Base-by-base conservation (phyloP, 148 eudicot species). In the Camellia japonica region DNA sequence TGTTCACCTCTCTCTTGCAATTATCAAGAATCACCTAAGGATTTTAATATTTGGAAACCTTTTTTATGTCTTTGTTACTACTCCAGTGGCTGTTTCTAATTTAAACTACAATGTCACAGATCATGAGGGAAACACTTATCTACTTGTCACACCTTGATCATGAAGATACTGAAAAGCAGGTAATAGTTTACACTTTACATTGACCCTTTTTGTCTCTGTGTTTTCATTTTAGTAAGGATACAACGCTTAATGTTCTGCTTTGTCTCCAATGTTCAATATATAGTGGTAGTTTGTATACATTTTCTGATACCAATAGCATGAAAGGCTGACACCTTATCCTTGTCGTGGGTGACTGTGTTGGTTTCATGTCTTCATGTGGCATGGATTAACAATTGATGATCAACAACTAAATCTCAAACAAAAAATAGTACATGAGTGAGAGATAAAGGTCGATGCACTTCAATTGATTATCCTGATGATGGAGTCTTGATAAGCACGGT, bases 131-230 rank as follows among this genome's bases (percentile, higher is more conserved):
- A 85, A 94, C 98, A 20, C 90, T 97, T 58, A 91, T 97, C 75
- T 97, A 97, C 83, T 85, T 97, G 85, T 89, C 98, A 66, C 97
- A 97, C 80, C 98, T 97, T 86, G 99, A 94, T 72, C 98, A 94
- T 75, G 98, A 97, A 18, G 99, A 97, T 85, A 97, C 99, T 49
- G 99, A 97, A 85, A 92, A 92, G 82, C 99, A 97, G 99, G 99
- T 97, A 82, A 79, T 43, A 51, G n/a, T 65, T 63, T 54, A 55
- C 5, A 18, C 8, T 55, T 54, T n/a, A 4, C 12, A 47, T 18
- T 70, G 8, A 10, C 49, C 43, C 60, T 55, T 59, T 11, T 19
- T 62, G 49, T 78, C 9, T 2, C 51, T n/a, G 4, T 79, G 68
- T 18, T 43, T 56, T 42, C 3, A 18, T 43, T 19, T 6, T 47